phyloP scores from a whole-genome alignment of 805 yeast species.

The Candida anglica region DNA sequence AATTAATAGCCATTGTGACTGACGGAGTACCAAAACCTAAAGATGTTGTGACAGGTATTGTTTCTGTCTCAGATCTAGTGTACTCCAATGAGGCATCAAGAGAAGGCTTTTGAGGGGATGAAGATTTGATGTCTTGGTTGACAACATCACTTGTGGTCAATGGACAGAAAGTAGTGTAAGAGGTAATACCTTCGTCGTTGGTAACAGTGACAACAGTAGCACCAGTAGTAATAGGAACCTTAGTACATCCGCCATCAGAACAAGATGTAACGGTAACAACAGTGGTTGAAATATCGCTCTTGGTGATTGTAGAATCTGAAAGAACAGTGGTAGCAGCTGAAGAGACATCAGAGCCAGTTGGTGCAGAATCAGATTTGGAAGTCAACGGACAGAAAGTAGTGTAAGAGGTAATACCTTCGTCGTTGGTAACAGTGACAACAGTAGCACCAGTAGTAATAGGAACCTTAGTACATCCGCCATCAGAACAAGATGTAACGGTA shows the following conservation, averaged over 20 bases:
- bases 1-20: no score
- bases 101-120: no score
- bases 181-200: conserved; percentile 10
- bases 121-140: no score
- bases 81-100: no score
- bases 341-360: no score
- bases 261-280: conserved; percentile 25
- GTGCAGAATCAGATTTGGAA: no score
- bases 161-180: conserved; percentile 21
- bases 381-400: conserved; percentile 17
- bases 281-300: conserved; percentile 16
- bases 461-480: conserved; percentile 22
- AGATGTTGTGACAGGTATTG: no score
- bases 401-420: conserved; percentile 12
- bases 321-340: conserved; percentile 5
- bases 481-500: conserved; percentile 35
- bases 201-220: conserved; percentile 15
- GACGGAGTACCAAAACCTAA: no score
- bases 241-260: conserved; percentile 17
- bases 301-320: conserved; percentile 16
- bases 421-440: conserved; percentile 16
- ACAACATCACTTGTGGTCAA: no score
- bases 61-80: no score
- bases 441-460: conserved; percentile 33
- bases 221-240: conserved; percentile 20